A percentile compares a stretch with the other conserved stretches of the same genome.
Evolutionary conservation across 1,284 basidiomycete species (phyloP).

Genomic region (Irpex sp.): DNA sequence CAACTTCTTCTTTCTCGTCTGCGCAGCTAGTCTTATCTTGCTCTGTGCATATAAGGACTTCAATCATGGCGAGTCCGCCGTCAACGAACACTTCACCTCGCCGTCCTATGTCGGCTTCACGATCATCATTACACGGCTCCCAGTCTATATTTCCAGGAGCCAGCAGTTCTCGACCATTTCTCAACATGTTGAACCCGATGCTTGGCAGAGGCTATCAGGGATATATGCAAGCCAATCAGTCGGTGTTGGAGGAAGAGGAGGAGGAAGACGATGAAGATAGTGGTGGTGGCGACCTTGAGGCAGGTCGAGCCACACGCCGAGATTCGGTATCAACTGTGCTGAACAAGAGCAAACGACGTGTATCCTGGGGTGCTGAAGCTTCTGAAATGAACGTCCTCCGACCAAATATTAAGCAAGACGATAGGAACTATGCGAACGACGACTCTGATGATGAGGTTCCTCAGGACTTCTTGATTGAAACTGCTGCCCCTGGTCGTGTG

Average conservation of each 20-base stretch:
- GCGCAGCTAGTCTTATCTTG: neutral
- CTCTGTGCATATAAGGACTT: constrained; percentile 5
- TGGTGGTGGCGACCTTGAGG: constrained; percentile 48
- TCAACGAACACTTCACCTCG: constrained; percentile 8
- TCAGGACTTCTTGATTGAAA: constrained; percentile 79
- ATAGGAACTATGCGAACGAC: constrained; percentile 52
- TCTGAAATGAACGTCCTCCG: constrained; percentile 54
- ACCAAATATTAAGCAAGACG: constrained; percentile 65
- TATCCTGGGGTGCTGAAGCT: constrained; percentile 51
- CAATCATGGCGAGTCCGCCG: constrained; percentile 12
- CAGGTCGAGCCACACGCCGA: constrained; percentile 34
- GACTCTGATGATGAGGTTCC: constrained; percentile 79
- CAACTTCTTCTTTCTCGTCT: neutral
- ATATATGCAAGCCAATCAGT: constrained; percentile 65
- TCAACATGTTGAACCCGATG: constrained; percentile 77
- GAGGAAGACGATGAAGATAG: constrained; percentile 43
- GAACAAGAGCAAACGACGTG: constrained; percentile 40
- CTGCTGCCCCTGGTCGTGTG: constrained; percentile 31
- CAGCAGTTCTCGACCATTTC: constrained; percentile 65
- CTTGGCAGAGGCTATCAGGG: constrained; percentile 65
- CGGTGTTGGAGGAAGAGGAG: constrained; percentile 63
- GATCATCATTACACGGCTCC: constrained; percentile 29
- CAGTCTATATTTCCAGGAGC: constrained; percentile 45
- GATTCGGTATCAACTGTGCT: constrained; percentile 28
- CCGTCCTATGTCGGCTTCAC: constrained; percentile 18